Base-by-base conservation (phyloP, 225 moss, liverwort and hornwort genomes). In the Physcomitrium patens region DNA sequence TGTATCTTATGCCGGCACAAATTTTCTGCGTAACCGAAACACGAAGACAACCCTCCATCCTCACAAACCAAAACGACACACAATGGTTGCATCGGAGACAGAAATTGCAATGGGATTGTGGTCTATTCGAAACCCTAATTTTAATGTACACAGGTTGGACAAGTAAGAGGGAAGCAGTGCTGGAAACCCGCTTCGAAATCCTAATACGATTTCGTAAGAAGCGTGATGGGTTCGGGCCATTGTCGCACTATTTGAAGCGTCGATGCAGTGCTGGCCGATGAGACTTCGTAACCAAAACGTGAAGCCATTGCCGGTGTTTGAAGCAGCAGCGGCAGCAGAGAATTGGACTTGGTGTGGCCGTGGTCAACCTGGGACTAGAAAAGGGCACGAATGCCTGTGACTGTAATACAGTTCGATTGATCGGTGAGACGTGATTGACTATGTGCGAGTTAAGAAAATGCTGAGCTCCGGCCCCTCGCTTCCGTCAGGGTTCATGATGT, bases 401-500 rank as follows among this genome's bases (percentile, higher is more conserved):
- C 74, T 86, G 81, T 84, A 65, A 60, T 87, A 87, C 87, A 87
- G 12, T 5, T 50, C 5, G 7, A 37, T 37, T 37, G 31, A 37
- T 37, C 31, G 5, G 4, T 37, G 31, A 24, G 23, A 55, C 18
- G 2, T 15, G 9, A 10, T 0, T 12, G 31, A 37, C 78, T 78
- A 83, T 0, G 80, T 82, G 47, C 96, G 92, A 71, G 91, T 82
- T 15, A 94, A 71, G 74, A 96, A 96, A 23, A 96, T 96, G 79
- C 96, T 96, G 27, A 96, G 96, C 72, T 96, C 96, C 1, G 94
- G 94, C 7, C 92, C 96, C 63, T 92, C 91, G 52, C 84, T 88
- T 65, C 94, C 91, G 46, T 94, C 96, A 0, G 96, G 96, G 73
- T 94, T 96, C 89, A 91, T 92, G 92, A 96, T 94, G 41, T 92